Evolutionary conservation across 306 rosid genomes (phyloP), one percentile per base, ranked within the genome.

Genomic region (Vicia faba): DNA sequence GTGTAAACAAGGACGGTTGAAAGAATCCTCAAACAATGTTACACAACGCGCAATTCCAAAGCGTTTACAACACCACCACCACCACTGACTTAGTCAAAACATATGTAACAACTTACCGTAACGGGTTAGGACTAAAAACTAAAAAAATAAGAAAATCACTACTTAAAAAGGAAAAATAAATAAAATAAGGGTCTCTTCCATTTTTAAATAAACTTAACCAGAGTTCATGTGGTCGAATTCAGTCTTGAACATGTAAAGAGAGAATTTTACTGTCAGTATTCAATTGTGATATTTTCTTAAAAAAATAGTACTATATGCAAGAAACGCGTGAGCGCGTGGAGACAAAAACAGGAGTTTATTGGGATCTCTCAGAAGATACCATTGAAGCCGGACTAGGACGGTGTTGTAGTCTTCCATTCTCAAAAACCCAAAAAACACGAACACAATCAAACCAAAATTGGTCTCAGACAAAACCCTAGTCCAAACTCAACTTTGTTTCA

Each of bases 41-140:
- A 44, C 2, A 49, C 36, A 48, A 78, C 65, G 70, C 74, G 81
- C 73, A 28, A 31, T 14, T 56, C 14, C 69, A 68, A 49, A 48
- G 33, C 19, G 60, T 25, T 57, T 60, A 36, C 28, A 61, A 36
- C 61, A 20, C 12, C 19, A 14, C 40, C 1, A n/a, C n/a, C 15
- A 1, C 41, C 19, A 54, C 58, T 8, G 26, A n/a, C 44, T 3
- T 19, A 43, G 40, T 5, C 19, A 11, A n/a, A 67, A 56, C 20
- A 11, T 38, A 67, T 7, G 28, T 29, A 11, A 71, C 75, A 16
- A 57, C 61, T 60, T 19, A 18, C 11, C 13, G 54, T 16, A 28
- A 12, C 43, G 26, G 11, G 54, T 6, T 28, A 31, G 2, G 10
- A n/a, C 13, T 59, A 36, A 1, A 53, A 20, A 39, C 14, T 39